Conservation (phyloP, 2,329 filamentous ascomycete species). For the Phaeosphaeriaceae sp. region DNA sequence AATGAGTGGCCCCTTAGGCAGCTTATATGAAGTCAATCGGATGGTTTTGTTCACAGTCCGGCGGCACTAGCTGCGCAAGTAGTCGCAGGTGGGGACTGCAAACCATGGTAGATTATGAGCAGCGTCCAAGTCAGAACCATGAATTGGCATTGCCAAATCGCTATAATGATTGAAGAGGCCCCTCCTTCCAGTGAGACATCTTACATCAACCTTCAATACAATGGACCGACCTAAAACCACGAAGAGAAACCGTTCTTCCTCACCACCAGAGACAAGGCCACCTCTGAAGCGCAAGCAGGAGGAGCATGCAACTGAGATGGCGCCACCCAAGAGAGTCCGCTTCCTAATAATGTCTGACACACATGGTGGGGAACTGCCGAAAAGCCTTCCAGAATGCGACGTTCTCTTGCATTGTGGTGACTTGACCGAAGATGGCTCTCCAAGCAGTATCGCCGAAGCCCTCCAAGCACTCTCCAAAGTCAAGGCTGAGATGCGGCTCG, state of each 20-base stretch:
- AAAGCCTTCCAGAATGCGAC: constrained; percentile 57
- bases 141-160: neutral
- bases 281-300: neutral
- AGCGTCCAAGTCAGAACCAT: neutral
- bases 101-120: neutral
- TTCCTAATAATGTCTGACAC: constrained; percentile 54
- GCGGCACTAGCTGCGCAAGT: neutral
- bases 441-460: constrained; percentile 54
- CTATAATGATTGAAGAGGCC: neutral
- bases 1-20: neutral
- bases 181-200: neutral
- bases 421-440: constrained; percentile 59
- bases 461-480: constrained; percentile 55
- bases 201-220: neutral
- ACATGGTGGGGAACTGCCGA: constrained; percentile 29
- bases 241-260: constrained; percentile 2
- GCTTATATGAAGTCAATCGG: too few species aligned
- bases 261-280: neutral
- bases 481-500: constrained; percentile 63
- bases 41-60: too few species aligned
- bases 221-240: neutral
- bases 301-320: neutral
- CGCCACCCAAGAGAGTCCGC: constrained; percentile 4
- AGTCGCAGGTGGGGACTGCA: neutral
- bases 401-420: constrained; percentile 66